A percentile compares a stretch with the other conserved stretches of the same genome.
These are phyloP conservation scores for Scenedesmus sp. DNA, from an alignment of 163 green algal species.

Conservation along the genomic window DNA sequence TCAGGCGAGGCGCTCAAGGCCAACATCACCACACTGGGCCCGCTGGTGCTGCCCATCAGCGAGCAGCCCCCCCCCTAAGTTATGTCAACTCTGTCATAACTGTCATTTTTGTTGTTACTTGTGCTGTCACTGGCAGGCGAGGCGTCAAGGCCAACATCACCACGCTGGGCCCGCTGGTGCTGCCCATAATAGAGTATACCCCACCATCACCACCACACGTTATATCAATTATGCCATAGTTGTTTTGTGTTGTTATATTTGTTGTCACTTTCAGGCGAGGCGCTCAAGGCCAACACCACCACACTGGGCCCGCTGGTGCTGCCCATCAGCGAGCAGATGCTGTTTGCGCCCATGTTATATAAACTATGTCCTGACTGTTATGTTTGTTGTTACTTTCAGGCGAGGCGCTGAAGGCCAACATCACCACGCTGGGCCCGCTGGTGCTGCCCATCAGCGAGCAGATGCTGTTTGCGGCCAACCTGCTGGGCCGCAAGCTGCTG, in stretches of 20 bases:
- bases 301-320: constrained; percentile 92
- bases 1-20: constrained; percentile 83
- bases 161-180: not conserved
- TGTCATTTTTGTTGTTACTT: not conserved
- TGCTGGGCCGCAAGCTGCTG: constrained; percentile 82
- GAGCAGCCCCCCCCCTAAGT: too few species aligned
- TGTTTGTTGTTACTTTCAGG: constrained; percentile 42
- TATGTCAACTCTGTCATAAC: too few species aligned
- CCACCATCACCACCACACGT: not conserved
- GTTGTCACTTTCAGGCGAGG: constrained; percentile 57
- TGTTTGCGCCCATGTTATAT: constrained; percentile 81
- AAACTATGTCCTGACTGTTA: not conserved
- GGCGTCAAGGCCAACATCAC: not conserved
- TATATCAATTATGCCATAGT: not conserved
- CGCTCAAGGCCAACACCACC: constrained; percentile 96
- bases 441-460: constrained; percentile 92
- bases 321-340: constrained; percentile 88
- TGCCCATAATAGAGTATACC: too few species aligned
- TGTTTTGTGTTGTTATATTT: not conserved
- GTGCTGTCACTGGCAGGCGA: not conserved
- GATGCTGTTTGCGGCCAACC: constrained; percentile 90
- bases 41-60: constrained; percentile 84
- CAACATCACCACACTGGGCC: constrained; percentile 96
- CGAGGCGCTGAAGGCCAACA: constrained; percentile 92
- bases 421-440: constrained; percentile 92